phyloP scores from a whole-genome alignment of 805 yeast genomes.

The Wickerhamomyces pijperi region DNA sequence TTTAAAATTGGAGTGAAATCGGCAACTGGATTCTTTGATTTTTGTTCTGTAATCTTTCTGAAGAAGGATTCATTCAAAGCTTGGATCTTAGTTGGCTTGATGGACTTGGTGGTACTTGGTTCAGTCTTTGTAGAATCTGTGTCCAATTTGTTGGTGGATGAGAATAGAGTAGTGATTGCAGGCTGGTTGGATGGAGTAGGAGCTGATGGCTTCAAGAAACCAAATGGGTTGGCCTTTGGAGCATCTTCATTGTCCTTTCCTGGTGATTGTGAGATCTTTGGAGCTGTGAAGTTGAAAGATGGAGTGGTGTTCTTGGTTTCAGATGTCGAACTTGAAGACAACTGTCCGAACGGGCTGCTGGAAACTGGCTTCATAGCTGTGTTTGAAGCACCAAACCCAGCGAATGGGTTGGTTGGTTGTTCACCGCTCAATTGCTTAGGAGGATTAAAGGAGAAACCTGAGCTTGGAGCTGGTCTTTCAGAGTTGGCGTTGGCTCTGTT shows the following conservation, averaged over 20 bases:
- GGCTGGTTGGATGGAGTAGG: constrained; percentile 1
- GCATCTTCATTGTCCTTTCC: constrained; percentile 3
- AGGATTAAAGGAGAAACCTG: constrained; percentile 5
- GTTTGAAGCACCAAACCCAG: neutral
- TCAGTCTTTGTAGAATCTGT: neutral
- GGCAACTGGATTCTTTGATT: constrained; percentile 35
- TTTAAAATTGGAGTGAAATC: constrained; percentile 42
- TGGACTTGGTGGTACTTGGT: constrained; percentile 5
- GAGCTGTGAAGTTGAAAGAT: constrained; percentile 5
- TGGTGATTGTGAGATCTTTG: neutral
- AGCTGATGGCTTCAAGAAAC: constrained; percentile 5
- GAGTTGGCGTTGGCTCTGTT: constrained; percentile 7
- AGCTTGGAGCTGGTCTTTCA: constrained; percentile 1
- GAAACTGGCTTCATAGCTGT: neutral
- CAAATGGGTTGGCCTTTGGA: constrained; percentile 7
- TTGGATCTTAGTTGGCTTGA: constrained; percentile 36
- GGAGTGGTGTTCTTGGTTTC: constrained; percentile 1
- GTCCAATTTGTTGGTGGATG: neutral
- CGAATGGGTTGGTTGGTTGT: constrained; percentile 3
- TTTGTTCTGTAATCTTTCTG: constrained; percentile 31
- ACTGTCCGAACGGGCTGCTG: constrained; percentile 7
- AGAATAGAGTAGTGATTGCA: constrained; percentile 5
- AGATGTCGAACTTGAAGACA: neutral
- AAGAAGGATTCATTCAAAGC: constrained; percentile 58
- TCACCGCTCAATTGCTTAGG: neutral